These are phyloP conservation scores for Eucalyptus sp. DNA, from an alignment of 345 rosid species.

Conservation along the genomic window DNA sequence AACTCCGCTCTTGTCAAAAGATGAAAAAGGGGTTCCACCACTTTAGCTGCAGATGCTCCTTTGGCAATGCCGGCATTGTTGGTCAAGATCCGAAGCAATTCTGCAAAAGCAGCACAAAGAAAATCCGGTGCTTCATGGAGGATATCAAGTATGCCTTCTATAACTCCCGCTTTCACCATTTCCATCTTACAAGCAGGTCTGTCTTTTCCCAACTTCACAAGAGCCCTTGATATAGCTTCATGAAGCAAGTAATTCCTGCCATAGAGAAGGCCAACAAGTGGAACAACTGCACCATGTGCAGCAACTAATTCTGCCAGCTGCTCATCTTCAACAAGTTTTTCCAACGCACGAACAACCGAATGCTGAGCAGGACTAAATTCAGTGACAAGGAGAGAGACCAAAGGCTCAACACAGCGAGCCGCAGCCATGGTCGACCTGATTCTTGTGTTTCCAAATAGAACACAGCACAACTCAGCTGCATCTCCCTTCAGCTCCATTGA, in stretches of 20 bases:
- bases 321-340: slow-evolving; percentile 95
- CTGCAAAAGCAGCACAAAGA: slow-evolving; percentile 87
- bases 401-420: slow-evolving; percentile 96
- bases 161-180: slow-evolving; percentile 98
- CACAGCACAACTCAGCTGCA: slow-evolving; percentile 97
- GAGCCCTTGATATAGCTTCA: slow-evolving; percentile 90
- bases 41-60: slow-evolving; percentile 89
- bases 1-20: slow-evolving; percentile 71
- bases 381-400: slow-evolving; percentile 84
- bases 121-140: slow-evolving; percentile 92
- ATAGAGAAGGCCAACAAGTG: slow-evolving; percentile 94
- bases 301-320: slow-evolving; percentile 98
- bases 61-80: slow-evolving; percentile 94
- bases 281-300: slow-evolving; percentile 96
- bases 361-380: slow-evolving; percentile 94
- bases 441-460: slow-evolving; percentile 85
- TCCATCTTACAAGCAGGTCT: slow-evolving; percentile 95
- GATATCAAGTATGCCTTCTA: slow-evolving; percentile 81
- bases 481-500: slow-evolving; percentile 95
- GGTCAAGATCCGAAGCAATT: slow-evolving; percentile 87
- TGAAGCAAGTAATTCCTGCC: slow-evolving; percentile 88
- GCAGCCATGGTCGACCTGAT: slow-evolving; percentile 97
- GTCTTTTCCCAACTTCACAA: slow-evolving; percentile 96
- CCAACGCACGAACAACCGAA: slow-evolving; percentile 90
- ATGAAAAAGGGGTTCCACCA: slow-evolving; percentile 82